Evolutionary conservation across 495 filamentous ascomycete genomes (phyloP).

Genomic region (Penicillium arizonense): DNA sequence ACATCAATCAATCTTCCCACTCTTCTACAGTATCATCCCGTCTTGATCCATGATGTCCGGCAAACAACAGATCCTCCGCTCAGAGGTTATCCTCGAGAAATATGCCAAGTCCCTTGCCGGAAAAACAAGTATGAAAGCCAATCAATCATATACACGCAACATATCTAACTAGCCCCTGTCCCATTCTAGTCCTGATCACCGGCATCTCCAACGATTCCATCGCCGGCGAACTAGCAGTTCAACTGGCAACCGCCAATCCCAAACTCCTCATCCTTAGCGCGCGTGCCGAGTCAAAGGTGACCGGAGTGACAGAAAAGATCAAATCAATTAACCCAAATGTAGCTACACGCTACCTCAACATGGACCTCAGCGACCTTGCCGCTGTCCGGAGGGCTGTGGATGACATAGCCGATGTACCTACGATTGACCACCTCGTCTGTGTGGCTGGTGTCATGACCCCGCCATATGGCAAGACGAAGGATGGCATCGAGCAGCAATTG

Average conservation of each 20-base stretch:
- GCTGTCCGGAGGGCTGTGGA: slow-evolving; percentile 7
- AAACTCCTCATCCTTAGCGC: slow-evolving; percentile 20
- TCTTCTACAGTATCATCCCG: neutral
- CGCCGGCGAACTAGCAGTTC: slow-evolving; percentile 19
- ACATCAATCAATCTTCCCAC: neutral
- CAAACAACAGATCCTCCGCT: slow-evolving; percentile 15
- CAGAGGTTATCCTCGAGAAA: slow-evolving; percentile 20
- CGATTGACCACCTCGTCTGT: slow-evolving; percentile 17
- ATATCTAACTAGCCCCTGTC: neutral
- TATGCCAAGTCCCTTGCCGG: slow-evolving; percentile 18
- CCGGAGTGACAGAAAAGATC: slow-evolving; percentile 9
- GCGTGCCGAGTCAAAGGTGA: slow-evolving; percentile 14
- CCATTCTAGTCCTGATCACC: slow-evolving; percentile 17
- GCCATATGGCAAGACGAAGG: slow-evolving; percentile 17
- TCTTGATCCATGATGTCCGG: slow-evolving; percentile 8
- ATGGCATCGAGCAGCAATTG: slow-evolving; percentile 20
- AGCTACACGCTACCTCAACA: slow-evolving; percentile 14
- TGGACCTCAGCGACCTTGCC: slow-evolving; percentile 15
- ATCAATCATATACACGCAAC: neutral
- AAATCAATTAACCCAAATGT: slow-evolving; percentile 12
- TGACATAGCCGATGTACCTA: slow-evolving; percentile 10
- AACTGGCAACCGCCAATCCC: slow-evolving; percentile 10
- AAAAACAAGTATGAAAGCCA: slow-evolving; percentile 13
- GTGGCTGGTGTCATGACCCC: slow-evolving; percentile 19
- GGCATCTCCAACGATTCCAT: slow-evolving; percentile 20